Evolutionary conservation across 768 basidiomycete genomes (phyloP), one percentile per base, ranked within the genome.

Genomic region (Pholiota molesta): DNA sequence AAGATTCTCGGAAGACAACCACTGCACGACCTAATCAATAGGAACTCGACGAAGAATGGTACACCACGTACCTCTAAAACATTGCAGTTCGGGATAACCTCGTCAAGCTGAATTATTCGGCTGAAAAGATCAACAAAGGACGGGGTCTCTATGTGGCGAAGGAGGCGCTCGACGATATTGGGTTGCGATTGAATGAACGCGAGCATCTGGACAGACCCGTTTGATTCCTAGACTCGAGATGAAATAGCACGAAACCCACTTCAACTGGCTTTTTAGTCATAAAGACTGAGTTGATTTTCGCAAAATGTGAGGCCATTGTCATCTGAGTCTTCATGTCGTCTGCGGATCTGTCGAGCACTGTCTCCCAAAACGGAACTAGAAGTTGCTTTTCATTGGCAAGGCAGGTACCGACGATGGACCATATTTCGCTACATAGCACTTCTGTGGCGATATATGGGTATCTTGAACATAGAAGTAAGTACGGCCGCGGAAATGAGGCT

Each of bases 401-500:
- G 68, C 94, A 92, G 1, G 93, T 94, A 75, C 95, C 94, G 52
- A 95, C 88, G 69, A 98, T 93, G 21, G 91, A 92, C 90, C 95
- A 97, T 76, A 97, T 90, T 68, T 97, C 95, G 74, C 93, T 92
- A 77, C 95, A 96, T 35, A 99, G 84, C 23, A 98, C 94, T 74
- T 99, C 97, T 28, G 96, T 95, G 16, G 94, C 91, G 21, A 95
- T 87, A 69, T 93, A 91, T 1, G 96, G 94, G 74, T 94, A 98
- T 75, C 96, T 97, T 47, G 45, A 31, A 59, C 28, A n/a, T 31
- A 35, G 51, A 40, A 52, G 52, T 57, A 35, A 45, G 54, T 49
- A 59, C 35, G 45, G 35, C 56, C 47, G n/a, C 35, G 14, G 11
- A 55, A 19, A 17, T 16, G 55, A 29, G 10, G 35, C 35, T 26